A percentile compares a stretch with the other conserved stretches of the same genome.
Evolutionary conservation across 352 stramenopile species (phyloP).

Genomic region (Phytophthora aleatoria): DNA sequence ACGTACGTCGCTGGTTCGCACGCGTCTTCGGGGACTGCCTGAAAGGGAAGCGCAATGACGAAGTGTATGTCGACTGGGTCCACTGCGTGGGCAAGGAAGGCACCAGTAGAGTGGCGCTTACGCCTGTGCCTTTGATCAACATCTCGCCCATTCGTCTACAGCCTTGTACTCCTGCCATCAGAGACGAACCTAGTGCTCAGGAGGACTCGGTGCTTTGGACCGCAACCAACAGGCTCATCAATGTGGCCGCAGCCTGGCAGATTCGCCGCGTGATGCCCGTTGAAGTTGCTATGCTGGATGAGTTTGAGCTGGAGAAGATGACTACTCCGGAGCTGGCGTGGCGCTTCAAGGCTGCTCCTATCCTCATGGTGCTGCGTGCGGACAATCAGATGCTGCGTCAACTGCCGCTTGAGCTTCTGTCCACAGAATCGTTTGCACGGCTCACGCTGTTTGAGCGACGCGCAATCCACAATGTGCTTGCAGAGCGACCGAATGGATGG

Average conservation of each 20-base stretch:
- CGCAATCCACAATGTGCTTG: conserved; percentile 27
- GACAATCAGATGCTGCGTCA: conserved; percentile 11
- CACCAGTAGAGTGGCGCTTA: conserved; percentile 4
- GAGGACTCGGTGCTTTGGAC: conserved; percentile 11
- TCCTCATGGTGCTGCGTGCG: conserved; percentile 19
- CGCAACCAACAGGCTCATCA: conserved; percentile 16
- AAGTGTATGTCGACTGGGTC: conserved; percentile 3
- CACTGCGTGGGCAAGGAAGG: conserved; percentile 1
- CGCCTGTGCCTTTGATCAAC: conserved; percentile 7
- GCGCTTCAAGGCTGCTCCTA: conserved; percentile 17
- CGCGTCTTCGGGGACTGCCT: conserved; percentile 16
- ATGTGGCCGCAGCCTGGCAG: conserved; percentile 23
- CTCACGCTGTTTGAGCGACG: conserved; percentile 23
- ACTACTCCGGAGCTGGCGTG: conserved; percentile 12
- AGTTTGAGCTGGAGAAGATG: conserved; percentile 8
- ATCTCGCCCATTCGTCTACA: conserved; percentile 19
- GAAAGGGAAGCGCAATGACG: conserved; percentile 13
- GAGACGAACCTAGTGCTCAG: not conserved
- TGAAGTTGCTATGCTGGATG: conserved; percentile 11
- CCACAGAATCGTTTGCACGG: conserved; percentile 6
- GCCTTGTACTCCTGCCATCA: conserved; percentile 3
- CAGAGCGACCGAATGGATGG: conserved; percentile 13
- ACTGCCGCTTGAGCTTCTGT: conserved; percentile 14
- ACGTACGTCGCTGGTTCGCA: conserved; percentile 4
- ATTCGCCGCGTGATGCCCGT: conserved; percentile 22